Percentiles rank a stretch among this genome's conserved stretches.
Conservation (phyloP, 768 basidiomycete genomes). For the Auricularia sp. region DNA sequence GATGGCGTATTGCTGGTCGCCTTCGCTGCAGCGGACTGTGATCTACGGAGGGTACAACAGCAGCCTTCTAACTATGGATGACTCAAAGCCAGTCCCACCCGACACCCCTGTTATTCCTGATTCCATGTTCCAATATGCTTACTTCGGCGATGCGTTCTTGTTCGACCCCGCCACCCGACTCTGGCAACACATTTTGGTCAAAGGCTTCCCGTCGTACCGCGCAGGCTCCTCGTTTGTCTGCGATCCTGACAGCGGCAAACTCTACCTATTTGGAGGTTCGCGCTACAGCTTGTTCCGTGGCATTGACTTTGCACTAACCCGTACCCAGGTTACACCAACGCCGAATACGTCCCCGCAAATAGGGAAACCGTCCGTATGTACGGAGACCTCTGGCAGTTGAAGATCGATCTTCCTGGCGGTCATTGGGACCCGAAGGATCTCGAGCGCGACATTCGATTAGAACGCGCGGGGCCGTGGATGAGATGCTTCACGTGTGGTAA, state of each 20-base stretch:
- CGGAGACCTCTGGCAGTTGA: conserved; percentile 31
- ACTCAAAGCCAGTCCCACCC: not conserved
- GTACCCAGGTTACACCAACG: conserved; percentile 28
- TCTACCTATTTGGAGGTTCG: conserved; percentile 25
- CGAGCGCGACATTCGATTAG: conserved; percentile 29
- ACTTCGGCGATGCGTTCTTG: conserved; percentile 35
- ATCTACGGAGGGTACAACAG: conserved; percentile 33
- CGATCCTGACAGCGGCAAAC: conserved; percentile 28
- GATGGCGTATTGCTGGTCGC: conserved; percentile 23
- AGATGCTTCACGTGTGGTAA: conserved; percentile 31
- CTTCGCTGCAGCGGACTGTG: conserved; percentile 25
- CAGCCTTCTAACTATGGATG: conserved; percentile 9
- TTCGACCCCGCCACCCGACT: conserved; percentile 15
- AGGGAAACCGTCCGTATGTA: conserved; percentile 21
- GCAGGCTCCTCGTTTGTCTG: conserved; percentile 24
- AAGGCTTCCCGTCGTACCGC: conserved; percentile 35
- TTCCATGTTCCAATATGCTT: conserved; percentile 23
- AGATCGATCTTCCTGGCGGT: conserved; percentile 27
- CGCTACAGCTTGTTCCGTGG: not conserved
- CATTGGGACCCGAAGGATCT: conserved; percentile 28
- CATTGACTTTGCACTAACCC: not conserved
- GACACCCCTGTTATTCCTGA: not conserved
- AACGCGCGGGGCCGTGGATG: conserved; percentile 32
- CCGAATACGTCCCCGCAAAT: conserved; percentile 25
- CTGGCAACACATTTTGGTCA: conserved; percentile 32